phyloP scores from a whole-genome alignment of 1,284 basidiomycete species.

The Golubevia sp. region DNA sequence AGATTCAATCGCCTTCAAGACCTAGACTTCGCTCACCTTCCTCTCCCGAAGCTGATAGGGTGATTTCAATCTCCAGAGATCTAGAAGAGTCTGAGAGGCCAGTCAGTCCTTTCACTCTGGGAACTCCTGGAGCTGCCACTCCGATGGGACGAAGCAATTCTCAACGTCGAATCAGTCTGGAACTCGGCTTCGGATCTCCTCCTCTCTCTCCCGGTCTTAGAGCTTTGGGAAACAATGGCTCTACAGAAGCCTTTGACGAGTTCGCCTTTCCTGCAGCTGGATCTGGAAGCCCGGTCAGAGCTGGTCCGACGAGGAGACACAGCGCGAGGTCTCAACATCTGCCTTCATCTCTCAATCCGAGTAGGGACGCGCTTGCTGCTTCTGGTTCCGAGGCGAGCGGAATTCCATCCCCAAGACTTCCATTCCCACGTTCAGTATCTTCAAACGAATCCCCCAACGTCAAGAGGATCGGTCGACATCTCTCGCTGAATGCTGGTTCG shows the following conservation, averaged over 20 bases:
- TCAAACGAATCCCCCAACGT: conserved; percentile 29
- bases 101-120: neutral
- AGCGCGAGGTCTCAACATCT: conserved; percentile 32
- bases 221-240: conserved; percentile 12
- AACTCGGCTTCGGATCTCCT: conserved; percentile 27
- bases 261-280: conserved; percentile 15
- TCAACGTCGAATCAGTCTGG: conserved; percentile 43
- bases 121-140: neutral
- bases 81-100: neutral
- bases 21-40: neutral
- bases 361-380: conserved; percentile 26
- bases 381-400: conserved; percentile 10
- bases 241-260: conserved; percentile 30
- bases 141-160: conserved; percentile 27
- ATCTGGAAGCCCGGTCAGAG: conserved; percentile 22
- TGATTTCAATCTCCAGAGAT: neutral
- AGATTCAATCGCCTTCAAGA: neutral
- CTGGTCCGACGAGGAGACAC: conserved; percentile 32
- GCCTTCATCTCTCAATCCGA: conserved; percentile 39
- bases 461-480: conserved; percentile 26
- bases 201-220: conserved; percentile 2
- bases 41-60: neutral
- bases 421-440: conserved; percentile 28
- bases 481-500: conserved; percentile 29
- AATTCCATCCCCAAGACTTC: conserved; percentile 22